Conservation (phyloP, 1,139 yeast genomes). For the Geotrichum europaeum region DNA sequence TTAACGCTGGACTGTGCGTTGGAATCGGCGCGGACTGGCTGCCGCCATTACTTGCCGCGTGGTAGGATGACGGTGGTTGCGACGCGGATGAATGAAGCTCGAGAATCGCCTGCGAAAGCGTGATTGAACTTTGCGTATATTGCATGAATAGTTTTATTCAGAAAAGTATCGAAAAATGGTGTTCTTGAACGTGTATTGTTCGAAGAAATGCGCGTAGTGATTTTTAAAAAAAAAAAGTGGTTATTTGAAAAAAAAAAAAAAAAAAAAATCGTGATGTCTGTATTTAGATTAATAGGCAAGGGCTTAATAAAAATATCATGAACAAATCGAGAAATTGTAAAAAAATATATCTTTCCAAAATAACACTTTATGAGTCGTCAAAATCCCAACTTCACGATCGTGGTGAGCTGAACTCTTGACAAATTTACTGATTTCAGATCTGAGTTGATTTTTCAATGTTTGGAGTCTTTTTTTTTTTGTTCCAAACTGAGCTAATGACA, state of each 20-base stretch:
- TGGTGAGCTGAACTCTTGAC: neutral
- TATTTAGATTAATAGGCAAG: too few relatives aligned
- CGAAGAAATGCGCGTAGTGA: too few relatives aligned
- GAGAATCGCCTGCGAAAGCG: slow-evolving; percentile 13
- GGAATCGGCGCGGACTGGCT: neutral
- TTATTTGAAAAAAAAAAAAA: too few relatives aligned
- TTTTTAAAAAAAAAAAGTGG: too few relatives aligned
- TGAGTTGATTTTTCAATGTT: neutral
- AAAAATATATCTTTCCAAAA: neutral
- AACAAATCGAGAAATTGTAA: neutral
- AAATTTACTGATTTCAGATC: too few relatives aligned
- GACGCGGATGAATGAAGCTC: slow-evolving; percentile 7
- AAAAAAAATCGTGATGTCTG: too few relatives aligned
- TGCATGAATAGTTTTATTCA: neutral
- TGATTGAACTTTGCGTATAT: neutral
- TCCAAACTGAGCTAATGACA: neutral
- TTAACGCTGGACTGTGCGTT: slow-evolving; percentile 7
- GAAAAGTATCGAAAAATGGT: neutral
- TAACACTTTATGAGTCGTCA: neutral
- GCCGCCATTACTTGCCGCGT: neutral
- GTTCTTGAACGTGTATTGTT: too few relatives aligned
- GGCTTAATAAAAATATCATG: too few relatives aligned
- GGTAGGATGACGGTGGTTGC: neutral
- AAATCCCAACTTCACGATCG: neutral
- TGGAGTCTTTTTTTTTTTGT: neutral